Conservation (phyloP, 2,329 filamentous ascomycete genomes). For the Aspergillus sp. region DNA sequence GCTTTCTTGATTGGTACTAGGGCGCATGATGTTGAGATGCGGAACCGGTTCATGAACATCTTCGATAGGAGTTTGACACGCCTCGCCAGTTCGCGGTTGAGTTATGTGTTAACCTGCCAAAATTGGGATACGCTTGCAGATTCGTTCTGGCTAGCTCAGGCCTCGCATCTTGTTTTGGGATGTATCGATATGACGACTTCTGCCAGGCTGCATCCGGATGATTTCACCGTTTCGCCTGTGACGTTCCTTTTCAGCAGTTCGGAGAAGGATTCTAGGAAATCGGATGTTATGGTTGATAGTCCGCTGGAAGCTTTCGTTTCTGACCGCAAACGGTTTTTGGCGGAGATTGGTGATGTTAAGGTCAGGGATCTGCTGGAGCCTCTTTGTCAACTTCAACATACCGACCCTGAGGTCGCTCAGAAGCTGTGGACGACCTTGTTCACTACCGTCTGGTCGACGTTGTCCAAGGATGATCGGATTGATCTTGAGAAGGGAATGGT, state of each 20-base stretch:
- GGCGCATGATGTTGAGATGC: conserved; percentile 91
- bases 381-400: conserved; percentile 83
- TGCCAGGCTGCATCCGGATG: conserved; percentile 71
- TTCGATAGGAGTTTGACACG: conserved; percentile 94
- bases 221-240: conserved; percentile 71
- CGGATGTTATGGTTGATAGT: conserved; percentile 68
- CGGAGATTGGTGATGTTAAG: conserved; percentile 77
- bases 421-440: conserved; percentile 88
- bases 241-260: conserved; percentile 69
- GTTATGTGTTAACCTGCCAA: conserved; percentile 82
- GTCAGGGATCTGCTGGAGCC: conserved; percentile 85
- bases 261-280: conserved; percentile 58
- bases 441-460: conserved; percentile 86
- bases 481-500: conserved; percentile 90
- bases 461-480: conserved; percentile 76
- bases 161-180: conserved; percentile 84
- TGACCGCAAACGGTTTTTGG: conserved; percentile 73
- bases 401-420: conserved; percentile 72
- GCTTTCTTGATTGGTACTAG: conserved; percentile 94
- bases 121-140: conserved; percentile 96
- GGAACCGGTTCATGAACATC: conserved; percentile 91
- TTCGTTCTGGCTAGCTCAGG: conserved; percentile 95
- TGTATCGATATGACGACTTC: conserved; percentile 78
- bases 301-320: conserved; percentile 73
- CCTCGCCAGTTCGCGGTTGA: conserved; percentile 78